phyloP scores from a whole-genome alignment of 805 yeast species.

The Barnettozyma siamensis region DNA sequence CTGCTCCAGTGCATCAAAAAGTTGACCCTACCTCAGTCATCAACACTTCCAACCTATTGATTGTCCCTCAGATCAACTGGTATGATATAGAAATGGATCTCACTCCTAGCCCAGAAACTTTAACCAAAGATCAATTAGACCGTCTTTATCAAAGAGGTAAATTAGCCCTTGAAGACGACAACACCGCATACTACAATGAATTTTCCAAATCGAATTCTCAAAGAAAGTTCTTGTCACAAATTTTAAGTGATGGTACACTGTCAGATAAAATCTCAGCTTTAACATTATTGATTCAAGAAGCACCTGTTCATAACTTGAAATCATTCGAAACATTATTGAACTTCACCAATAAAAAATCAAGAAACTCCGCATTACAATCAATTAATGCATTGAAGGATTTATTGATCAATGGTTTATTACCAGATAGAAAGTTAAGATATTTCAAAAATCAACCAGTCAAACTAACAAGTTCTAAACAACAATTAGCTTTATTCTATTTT shows the following conservation, averaged over 20 bases:
- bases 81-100: constrained; percentile 48
- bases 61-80: constrained; percentile 73
- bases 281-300: constrained; percentile 88
- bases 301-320: constrained; percentile 84
- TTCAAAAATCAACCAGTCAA: constrained; percentile 69
- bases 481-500: constrained; percentile 70
- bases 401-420: constrained; percentile 73
- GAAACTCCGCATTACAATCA: constrained; percentile 90
- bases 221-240: constrained; percentile 81
- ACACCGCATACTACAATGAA: constrained; percentile 63
- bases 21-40: constrained; percentile 37
- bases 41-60: constrained; percentile 45
- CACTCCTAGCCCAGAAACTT: constrained; percentile 16
- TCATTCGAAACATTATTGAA: constrained; percentile 73
- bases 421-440: constrained; percentile 74
- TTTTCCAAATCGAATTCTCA: constrained; percentile 74
- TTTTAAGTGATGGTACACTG: constrained; percentile 86
- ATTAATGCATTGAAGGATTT: constrained; percentile 87
- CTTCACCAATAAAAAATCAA: constrained; percentile 84
- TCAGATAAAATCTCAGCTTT: constrained; percentile 93
- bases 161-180: constrained; percentile 61
- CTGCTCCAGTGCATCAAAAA: constrained; percentile 19
- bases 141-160: constrained; percentile 62
- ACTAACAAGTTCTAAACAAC: constrained; percentile 40
- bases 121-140: constrained; percentile 50